Base-by-base conservation (phyloP, 768 basidiomycete genomes). In the Paxillus rubicundulus region DNA sequence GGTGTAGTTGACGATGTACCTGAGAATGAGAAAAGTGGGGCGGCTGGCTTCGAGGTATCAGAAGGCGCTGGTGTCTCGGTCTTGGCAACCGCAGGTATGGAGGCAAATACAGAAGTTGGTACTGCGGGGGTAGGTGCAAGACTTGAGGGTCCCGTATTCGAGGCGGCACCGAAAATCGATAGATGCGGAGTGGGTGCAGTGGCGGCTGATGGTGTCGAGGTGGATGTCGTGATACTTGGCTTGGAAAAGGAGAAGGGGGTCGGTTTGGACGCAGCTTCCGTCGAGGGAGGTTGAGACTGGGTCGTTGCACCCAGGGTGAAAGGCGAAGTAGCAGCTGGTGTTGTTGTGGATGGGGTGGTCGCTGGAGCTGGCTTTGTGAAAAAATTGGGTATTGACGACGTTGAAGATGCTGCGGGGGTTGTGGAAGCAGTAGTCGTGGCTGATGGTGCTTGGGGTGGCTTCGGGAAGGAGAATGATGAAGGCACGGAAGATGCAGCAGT, bases 351-450 rank as follows among this genome's bases (percentile, higher is more conserved):
- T 17, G 52, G 30, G 5, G 37, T 24, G 36, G 54, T 16, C 21
- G 39, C 51, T 60, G 55, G 30, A 30, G 49, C 21, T 24, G 65
- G 67, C 49, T 75, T 71, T 21, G 55, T 55, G 37, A 72, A 69
- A 54, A 70, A 67, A 50, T 66, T 70, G 27, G 72, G 62, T 20
- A 63, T 45, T 17, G 58, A 30, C 7, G 57, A 33, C 18, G 58
- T 45, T 46, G 58, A 49, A 20, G 54, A 16, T n/a, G 46, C 1
- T 33, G 55, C 18, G 18, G 41, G 16, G n/a, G 40, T 33, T 27
- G 50, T 45, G 10, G 45, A 18, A 33, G 30, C 30, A 10, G 47
- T 18, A 33, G 55, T 21, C 2, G 55, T 42, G 13, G 56, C 32
- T 45, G 40, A 27, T 16, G 56, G 40, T 17, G 38, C 50, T 45